Evolutionary conservation across 2,329 filamentous ascomycete genomes (phyloP).

Genomic region (Penicillium hesseltinei): DNA sequence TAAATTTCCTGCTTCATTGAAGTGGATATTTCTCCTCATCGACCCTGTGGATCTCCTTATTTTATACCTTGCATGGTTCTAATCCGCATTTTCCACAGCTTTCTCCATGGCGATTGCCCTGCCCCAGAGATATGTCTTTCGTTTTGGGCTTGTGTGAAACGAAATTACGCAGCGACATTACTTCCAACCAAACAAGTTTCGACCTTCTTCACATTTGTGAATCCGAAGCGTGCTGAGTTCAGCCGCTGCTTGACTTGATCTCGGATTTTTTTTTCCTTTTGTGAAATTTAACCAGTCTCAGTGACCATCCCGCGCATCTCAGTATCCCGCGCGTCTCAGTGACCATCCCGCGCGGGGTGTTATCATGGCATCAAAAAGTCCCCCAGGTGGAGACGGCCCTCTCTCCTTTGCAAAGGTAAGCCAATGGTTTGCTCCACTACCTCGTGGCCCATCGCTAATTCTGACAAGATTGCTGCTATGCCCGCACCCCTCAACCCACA

Average conservation of each 20-base stretch:
- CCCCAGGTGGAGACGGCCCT: conserved; percentile 31
- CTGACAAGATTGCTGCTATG: conserved; percentile 45
- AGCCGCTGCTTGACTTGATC: conserved; percentile 12
- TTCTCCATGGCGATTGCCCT: conserved; percentile 44
- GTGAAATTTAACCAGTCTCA: conserved; percentile 21
- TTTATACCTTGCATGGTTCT: conserved; percentile 5
- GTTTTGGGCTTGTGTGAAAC: conserved; percentile 45
- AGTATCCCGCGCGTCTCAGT: too few relatives aligned
- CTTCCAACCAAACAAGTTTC: conserved; percentile 34
- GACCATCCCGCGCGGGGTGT: conserved; percentile 14
- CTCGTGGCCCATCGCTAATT: conserved; percentile 18
- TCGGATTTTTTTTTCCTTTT: conserved; percentile 18
- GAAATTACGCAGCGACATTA: conserved; percentile 40
- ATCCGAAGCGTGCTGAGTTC: conserved; percentile 25
- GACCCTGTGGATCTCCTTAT: conserved; percentile 5
- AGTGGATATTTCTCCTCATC: conserved; percentile 2
- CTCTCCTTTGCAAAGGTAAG: conserved; percentile 75
- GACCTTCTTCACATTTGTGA: conserved; percentile 18
- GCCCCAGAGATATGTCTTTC: conserved; percentile 46
- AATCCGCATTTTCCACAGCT: conserved; percentile 25
- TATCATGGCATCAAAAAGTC: conserved; percentile 36
- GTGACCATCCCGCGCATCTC: conserved; percentile 14
- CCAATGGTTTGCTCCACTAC: neutral
- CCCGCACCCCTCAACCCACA: conserved; percentile 32
- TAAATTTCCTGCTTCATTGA: neutral